A percentile compares a stretch with the other conserved stretches of the same genome.
phyloP scores from a whole-genome alignment of 1,284 basidiomycete species.

The Gymnopus androsaceus region DNA sequence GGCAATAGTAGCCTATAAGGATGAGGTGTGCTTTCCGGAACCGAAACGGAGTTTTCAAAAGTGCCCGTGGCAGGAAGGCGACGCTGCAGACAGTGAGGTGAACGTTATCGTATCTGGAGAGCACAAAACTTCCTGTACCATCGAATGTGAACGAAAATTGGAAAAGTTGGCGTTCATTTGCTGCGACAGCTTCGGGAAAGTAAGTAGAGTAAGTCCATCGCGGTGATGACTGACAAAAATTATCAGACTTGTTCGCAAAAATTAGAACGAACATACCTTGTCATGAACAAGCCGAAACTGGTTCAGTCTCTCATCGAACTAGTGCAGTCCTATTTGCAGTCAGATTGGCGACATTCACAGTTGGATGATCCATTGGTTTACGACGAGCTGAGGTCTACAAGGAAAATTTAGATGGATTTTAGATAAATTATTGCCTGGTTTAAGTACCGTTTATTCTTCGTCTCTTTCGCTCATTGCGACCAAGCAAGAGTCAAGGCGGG shows the following conservation, averaged over 20 bases:
- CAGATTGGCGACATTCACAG: not conserved
- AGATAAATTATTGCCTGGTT: too few relatives aligned
- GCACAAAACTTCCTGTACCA: slow-evolving; percentile 18
- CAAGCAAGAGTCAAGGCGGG: too few relatives aligned
- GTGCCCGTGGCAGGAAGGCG: not conserved
- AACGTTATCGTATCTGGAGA: slow-evolving; percentile 22
- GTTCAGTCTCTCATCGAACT: slow-evolving; percentile 5
- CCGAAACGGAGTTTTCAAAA: not conserved
- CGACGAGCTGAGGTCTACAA: too few relatives aligned
- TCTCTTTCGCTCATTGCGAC: too few relatives aligned
- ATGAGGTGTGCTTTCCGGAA: not conserved
- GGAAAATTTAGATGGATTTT: too few relatives aligned
- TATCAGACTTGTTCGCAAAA: not conserved
- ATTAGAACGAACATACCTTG: not conserved
- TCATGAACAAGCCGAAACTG: slow-evolving; percentile 8
- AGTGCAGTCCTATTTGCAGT: not conserved
- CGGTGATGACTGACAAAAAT: slow-evolving; percentile 11
- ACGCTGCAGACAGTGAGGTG: slow-evolving; percentile 12
- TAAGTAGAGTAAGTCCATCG: slow-evolving; percentile 23
- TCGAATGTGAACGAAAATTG: slow-evolving; percentile 20
- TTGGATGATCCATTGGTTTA: slow-evolving; percentile 7
- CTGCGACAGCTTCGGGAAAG: slow-evolving; percentile 15
- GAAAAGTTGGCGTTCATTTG: slow-evolving; percentile 5
- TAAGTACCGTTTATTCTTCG: too few relatives aligned
- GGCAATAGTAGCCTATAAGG: not conserved